phyloP scores from a whole-genome alignment of 257 asterid genomes.

The Cynanchum wilfordii region DNA sequence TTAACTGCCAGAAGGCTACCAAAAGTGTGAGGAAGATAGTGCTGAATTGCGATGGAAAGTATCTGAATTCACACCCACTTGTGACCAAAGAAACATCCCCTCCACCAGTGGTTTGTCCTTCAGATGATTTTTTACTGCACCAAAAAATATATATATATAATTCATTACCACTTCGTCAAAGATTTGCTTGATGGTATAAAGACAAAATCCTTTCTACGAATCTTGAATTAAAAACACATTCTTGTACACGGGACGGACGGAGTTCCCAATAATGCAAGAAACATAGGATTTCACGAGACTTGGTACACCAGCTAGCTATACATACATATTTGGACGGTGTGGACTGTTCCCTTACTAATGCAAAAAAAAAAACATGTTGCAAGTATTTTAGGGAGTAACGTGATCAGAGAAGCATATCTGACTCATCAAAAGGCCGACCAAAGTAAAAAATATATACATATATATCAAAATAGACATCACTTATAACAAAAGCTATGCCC shows the following conservation, averaged over 20 bases:
- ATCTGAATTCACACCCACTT: slow-evolving; percentile 22
- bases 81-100: slow-evolving; percentile 33
- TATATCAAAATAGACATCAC: not conserved
- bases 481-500: not conserved
- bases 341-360: not conserved
- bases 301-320: not conserved
- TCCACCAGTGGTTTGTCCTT: slow-evolving; percentile 27
- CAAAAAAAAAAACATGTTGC: not conserved
- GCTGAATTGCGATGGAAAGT: not conserved
- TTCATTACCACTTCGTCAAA: not conserved
- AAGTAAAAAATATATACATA: not conserved
- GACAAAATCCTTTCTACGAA: too few species aligned
- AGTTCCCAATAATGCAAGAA: not conserved
- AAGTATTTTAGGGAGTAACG: slow-evolving; percentile 8
- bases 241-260: not conserved
- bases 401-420: slow-evolving; percentile 14
- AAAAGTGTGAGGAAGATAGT: slow-evolving; percentile 11
- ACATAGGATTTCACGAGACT: not conserved
- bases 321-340: slow-evolving; percentile 9
- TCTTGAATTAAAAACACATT: not conserved
- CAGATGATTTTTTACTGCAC: slow-evolving; percentile 57
- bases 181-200: too few species aligned
- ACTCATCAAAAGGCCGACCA: slow-evolving; percentile 9
- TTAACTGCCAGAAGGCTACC: slow-evolving; percentile 15
- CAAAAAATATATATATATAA: not conserved